Percentiles rank a stretch among this genome's conserved stretches.
Evolutionary conservation across 345 rosid genomes (phyloP).

Genomic region (Ricinus communis): DNA sequence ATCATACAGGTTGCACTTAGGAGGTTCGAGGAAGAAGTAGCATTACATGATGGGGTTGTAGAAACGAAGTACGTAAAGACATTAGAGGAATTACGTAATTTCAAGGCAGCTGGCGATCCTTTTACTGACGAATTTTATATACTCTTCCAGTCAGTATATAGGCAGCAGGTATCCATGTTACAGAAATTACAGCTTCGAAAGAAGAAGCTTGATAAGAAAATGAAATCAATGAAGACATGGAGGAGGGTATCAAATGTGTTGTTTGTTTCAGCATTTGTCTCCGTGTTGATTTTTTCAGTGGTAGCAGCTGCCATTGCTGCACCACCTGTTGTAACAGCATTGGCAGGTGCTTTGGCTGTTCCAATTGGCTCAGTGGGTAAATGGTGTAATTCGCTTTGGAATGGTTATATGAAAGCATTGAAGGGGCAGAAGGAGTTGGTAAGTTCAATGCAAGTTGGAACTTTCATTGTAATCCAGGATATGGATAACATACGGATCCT

Average conservation of each 20-base stretch:
- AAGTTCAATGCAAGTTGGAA: conserved; percentile 44
- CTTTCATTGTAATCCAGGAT: conserved; percentile 56
- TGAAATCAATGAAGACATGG: conserved; percentile 64
- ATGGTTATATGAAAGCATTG: conserved; percentile 49
- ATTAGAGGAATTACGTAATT: conserved; percentile 58
- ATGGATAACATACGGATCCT: conserved; percentile 64
- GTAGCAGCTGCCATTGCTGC: conserved; percentile 87
- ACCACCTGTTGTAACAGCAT: conserved; percentile 64
- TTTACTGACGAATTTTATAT: conserved; percentile 61
- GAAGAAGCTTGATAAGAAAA: conserved; percentile 65
- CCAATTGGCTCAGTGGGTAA: conserved; percentile 73
- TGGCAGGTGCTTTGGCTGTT: conserved; percentile 67
- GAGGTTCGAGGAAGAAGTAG: conserved; percentile 54
- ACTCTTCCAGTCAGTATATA: conserved; percentile 47
- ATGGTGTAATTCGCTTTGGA: conserved; percentile 77
- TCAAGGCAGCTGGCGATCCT: conserved; percentile 68
- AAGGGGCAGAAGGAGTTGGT: conserved; percentile 58
- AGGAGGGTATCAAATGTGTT: conserved; percentile 68
- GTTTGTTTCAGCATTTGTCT: conserved; percentile 64
- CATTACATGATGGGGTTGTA: conserved; percentile 24
- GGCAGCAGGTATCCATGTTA: conserved; percentile 57
- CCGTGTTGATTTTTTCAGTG: conserved; percentile 76
- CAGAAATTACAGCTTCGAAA: conserved; percentile 44
- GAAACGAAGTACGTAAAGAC: conserved; percentile 58
- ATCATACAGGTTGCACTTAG: conserved; percentile 62